These are phyloP conservation scores for Lunularia cruciata DNA, from an alignment of 225 moss, liverwort and hornwort species.

Conservation along the genomic window DNA sequence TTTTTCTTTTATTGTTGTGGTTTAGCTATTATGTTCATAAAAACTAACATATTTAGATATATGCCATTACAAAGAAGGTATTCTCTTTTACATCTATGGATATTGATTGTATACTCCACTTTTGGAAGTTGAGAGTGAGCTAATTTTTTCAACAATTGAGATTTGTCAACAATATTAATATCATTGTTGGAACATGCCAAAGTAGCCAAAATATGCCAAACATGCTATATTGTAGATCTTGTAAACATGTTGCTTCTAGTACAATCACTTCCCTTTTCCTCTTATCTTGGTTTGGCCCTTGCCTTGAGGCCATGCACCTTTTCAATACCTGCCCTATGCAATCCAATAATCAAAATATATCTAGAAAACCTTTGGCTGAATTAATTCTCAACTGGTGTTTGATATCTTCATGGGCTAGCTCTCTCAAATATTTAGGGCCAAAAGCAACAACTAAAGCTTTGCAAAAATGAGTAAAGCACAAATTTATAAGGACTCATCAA, in stretches of 20 bases:
- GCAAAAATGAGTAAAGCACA: background rate
- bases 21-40: conserved; percentile 48
- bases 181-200: background rate
- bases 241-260: too few species aligned
- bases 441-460: background rate
- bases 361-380: background rate
- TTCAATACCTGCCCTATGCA: background rate
- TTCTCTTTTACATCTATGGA: too few species aligned
- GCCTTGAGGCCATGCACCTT: background rate
- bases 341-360: background rate
- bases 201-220: background rate
- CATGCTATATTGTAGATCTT: too few species aligned
- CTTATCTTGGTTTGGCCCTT: background rate
- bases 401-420: background rate
- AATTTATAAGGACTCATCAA: background rate
- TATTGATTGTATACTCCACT: too few species aligned
- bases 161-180: background rate
- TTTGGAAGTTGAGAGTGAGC: background rate
- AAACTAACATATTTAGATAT: conserved; percentile 36
- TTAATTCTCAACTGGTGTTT: background rate
- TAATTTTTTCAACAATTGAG: background rate
- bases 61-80: background rate
- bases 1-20: conserved; percentile 38
- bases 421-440: background rate
- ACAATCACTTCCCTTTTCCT: too few species aligned